Percentiles rank a stretch among this genome's conserved stretches.
These are phyloP conservation scores for Trichoderma koningiopsis DNA, from an alignment of 2,329 filamentous ascomycete genomes.

Conservation along the genomic window DNA sequence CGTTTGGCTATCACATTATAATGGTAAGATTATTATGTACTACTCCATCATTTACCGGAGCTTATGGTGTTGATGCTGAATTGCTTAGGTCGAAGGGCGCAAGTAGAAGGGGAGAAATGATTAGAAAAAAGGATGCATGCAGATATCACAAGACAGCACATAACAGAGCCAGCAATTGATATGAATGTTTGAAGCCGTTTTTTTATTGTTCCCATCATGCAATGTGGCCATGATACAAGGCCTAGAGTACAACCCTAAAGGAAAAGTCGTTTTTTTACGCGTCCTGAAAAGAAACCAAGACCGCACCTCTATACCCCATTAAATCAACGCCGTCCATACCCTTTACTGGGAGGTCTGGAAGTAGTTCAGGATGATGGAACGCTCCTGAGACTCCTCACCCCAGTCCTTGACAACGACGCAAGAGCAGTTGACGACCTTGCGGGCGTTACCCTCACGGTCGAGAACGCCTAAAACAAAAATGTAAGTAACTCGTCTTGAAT, in stretches of 20 bases:
- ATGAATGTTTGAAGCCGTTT: constrained; percentile 35
- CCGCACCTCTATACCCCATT: constrained; percentile 46
- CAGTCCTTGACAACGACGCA: constrained; percentile 99
- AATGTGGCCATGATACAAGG: constrained; percentile 39
- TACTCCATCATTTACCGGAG: not conserved
- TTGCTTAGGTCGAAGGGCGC: constrained; percentile 21
- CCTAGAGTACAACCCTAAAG: constrained; percentile 47
- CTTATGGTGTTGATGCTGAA: not conserved
- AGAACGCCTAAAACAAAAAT: constrained; percentile 71
- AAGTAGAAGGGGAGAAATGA: constrained; percentile 1
- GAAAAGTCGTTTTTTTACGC: constrained; percentile 40
- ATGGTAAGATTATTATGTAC: constrained; percentile 57
- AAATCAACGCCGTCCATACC: constrained; percentile 39
- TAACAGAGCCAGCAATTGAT: not conserved
- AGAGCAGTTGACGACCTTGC: constrained; percentile 99
- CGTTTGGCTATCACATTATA: constrained; percentile 77
- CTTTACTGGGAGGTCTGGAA: constrained; percentile 88
- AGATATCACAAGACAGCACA: not conserved
- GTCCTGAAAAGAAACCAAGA: constrained; percentile 36
- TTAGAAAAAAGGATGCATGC: not conserved
- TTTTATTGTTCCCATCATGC: constrained; percentile 45
- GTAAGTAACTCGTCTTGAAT: constrained; percentile 36
- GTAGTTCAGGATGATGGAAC: constrained; percentile 99
- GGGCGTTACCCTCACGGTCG: constrained; percentile 98
- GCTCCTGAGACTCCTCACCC: constrained; percentile 99